Evolutionary conservation across 768 basidiomycete species (phyloP).

Genomic region (Cystofilobasidium macerans): DNA sequence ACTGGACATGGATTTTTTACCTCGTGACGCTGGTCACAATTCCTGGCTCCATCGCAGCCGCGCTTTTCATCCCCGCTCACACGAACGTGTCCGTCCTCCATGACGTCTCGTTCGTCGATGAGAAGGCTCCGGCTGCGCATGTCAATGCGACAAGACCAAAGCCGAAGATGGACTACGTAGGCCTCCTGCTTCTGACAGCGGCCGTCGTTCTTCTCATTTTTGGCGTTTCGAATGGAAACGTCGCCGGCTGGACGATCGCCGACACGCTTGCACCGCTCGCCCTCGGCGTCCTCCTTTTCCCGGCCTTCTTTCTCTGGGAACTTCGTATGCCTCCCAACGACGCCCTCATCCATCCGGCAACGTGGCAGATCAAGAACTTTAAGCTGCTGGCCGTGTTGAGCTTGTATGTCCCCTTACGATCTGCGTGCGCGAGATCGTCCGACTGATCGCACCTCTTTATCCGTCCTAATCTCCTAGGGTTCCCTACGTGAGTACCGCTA

Average conservation of each 20-base stretch:
- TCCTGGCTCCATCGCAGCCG: conserved; percentile 4
- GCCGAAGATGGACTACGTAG: conserved; percentile 13
- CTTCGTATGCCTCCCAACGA: neutral
- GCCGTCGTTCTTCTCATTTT: conserved; percentile 33
- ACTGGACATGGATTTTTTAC: conserved; percentile 35
- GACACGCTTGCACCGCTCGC: conserved; percentile 2
- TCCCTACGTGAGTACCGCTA: too few relatives aligned
- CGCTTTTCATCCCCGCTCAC: conserved; percentile 15
- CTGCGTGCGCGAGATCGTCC: too few relatives aligned
- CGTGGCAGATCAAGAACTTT: conserved; percentile 12
- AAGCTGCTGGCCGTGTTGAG: conserved; percentile 1
- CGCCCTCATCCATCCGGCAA: conserved; percentile 3
- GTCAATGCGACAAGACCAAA: conserved; percentile 30
- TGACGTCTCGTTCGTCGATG: conserved; percentile 28
- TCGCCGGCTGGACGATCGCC: neutral
- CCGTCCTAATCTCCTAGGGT: too few relatives aligned
- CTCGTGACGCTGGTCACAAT: conserved; percentile 24
- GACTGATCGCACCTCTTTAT: too few relatives aligned
- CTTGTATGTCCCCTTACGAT: too few relatives aligned
- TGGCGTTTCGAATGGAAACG: conserved; percentile 31
- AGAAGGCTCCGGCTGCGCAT: conserved; percentile 34
- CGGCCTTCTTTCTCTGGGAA: conserved; percentile 22
- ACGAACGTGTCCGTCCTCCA: conserved; percentile 23
- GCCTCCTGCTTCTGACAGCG: conserved; percentile 24
- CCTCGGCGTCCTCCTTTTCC: conserved; percentile 6